Percentiles rank a stretch among this genome's conserved stretches.
Evolutionary conservation across 129 eudicot genomes (phyloP).

Genomic region (Calendula officinalis): DNA sequence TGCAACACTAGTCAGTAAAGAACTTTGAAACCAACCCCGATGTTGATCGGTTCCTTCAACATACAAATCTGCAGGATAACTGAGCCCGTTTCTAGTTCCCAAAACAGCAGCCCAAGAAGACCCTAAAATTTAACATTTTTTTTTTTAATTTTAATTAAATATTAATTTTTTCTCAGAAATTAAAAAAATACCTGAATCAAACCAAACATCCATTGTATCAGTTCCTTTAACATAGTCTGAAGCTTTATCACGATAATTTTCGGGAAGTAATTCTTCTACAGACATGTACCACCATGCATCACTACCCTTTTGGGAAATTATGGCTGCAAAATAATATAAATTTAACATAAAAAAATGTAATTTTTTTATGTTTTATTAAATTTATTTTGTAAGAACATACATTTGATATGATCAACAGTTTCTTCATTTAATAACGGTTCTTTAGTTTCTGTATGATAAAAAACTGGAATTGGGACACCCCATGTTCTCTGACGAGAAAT

Average conservation of each 20-base stretch:
- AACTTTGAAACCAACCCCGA: conserved; percentile 99
- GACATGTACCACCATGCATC: conserved; percentile 99
- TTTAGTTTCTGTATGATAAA: conserved; percentile 84
- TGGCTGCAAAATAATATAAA: conserved; percentile 52
- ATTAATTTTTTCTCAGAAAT: not conserved
- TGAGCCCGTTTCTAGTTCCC: conserved; percentile 65
- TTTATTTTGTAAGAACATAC: conserved; percentile 38
- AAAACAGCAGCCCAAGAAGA: conserved; percentile 99
- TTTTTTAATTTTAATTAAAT: not conserved
- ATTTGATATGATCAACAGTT: conserved; percentile 80
- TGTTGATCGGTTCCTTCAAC: conserved; percentile 98
- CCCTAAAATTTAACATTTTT: conserved; percentile 37
- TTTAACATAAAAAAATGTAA: not conserved
- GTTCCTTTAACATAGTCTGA: conserved; percentile 82
- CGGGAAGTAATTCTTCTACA: conserved; percentile 94
- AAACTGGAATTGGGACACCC: conserved; percentile 99
- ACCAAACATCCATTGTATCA: conserved; percentile 99
- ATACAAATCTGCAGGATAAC: conserved; percentile 90
- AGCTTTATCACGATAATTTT: conserved; percentile 73
- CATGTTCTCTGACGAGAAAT: conserved; percentile 98
- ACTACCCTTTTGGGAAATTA: conserved; percentile 89
- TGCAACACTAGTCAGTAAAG: conserved; percentile 89
- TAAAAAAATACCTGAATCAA: conserved; percentile 73
- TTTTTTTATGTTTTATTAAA: not conserved
- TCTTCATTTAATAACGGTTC: conserved; percentile 88